Base-by-base conservation (phyloP, 2,329 filamentous ascomycete species). In the Shiraia bambusicola region DNA sequence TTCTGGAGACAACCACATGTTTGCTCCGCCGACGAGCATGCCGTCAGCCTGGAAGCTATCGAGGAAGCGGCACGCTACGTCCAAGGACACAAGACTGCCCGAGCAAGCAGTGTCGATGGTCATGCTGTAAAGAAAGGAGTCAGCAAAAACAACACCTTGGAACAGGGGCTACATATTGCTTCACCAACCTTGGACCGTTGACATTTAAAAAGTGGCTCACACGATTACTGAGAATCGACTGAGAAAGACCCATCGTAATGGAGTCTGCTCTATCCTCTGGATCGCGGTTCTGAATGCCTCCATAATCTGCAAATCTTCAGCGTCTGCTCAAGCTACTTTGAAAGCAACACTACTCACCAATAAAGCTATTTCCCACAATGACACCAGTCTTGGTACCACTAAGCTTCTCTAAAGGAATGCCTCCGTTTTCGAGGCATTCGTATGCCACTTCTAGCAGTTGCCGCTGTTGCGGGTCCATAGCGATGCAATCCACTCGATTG, bases 41-140 rank as follows among this genome's bases (percentile, higher is more conserved):
- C 46, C 40, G 6, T 53, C 22, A 3, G 15, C 27, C 24, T 57
- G 29, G 1, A 32, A 6, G 8, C 11, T 32, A 29, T 41, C 26
- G 2, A 67, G 31, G 19, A 42, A 45, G 16, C 54, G 49, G 12
- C 54, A 52, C 3, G 66, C 67, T 10, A 65, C 19, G 44, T 71
- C 57, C 0, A 70, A 34, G 0, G 39, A 35, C 5, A 56, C 40
- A 5, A 60, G 30, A 12, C 42, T 47, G 8, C 40, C 39, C 6
- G 58, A 61, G 46, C 59, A 63, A 2, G 56, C 59, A 1, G 59
- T 61, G 22, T 63, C 56, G 2, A 63, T 36, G 1, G 54, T 56
- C 27, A 61, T 37, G 8, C 19, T 22, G 19, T 22, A 22, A 5
- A n/a, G n/a, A n/a, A n/a, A n/a, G n/a, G n/a, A n/a, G 19, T 22